A percentile compares a stretch with the other conserved stretches of the same genome.
Evolutionary conservation across 2,329 filamentous ascomycete species (phyloP).

Genomic region (Penicillium sp.): DNA sequence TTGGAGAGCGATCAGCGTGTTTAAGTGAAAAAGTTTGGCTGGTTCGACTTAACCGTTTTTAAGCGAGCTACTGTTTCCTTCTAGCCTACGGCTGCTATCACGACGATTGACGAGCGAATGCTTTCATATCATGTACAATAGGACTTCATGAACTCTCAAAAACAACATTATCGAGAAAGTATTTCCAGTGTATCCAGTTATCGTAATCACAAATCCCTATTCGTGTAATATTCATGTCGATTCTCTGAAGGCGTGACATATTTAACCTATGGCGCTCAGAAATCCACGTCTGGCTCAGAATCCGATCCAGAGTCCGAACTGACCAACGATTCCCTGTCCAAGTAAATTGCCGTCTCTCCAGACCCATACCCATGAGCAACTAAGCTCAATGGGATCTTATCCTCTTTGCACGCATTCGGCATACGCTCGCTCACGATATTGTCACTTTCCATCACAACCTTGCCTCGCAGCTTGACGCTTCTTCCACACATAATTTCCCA

Average conservation of each 20-base stretch:
- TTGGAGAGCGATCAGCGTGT: conserved; percentile 34
- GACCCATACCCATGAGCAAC: background rate
- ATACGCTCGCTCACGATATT: background rate
- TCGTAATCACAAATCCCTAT: background rate
- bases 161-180: background rate
- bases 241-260: background rate
- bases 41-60: conserved; percentile 1
- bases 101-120: conserved; percentile 4
- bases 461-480: background rate
- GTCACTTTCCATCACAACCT: background rate
- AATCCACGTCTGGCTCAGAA: conserved; percentile 12
- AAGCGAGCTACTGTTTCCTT: conserved; percentile 11
- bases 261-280: background rate
- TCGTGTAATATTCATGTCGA: background rate
- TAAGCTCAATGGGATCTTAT: conserved; percentile 9
- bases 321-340: background rate
- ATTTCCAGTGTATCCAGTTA: background rate
- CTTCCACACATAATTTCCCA: conserved; percentile 23
- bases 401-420: background rate
- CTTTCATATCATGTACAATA: conserved; percentile 18
- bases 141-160: conserved; percentile 4
- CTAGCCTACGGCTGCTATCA: background rate
- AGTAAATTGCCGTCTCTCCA: background rate
- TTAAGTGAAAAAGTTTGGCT: conserved; percentile 13
- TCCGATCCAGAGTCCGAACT: conserved; percentile 11